Evolutionary conservation across 192 early-diverging fungal species (phyloP).

Genomic region (Chytriomyces confervae): DNA sequence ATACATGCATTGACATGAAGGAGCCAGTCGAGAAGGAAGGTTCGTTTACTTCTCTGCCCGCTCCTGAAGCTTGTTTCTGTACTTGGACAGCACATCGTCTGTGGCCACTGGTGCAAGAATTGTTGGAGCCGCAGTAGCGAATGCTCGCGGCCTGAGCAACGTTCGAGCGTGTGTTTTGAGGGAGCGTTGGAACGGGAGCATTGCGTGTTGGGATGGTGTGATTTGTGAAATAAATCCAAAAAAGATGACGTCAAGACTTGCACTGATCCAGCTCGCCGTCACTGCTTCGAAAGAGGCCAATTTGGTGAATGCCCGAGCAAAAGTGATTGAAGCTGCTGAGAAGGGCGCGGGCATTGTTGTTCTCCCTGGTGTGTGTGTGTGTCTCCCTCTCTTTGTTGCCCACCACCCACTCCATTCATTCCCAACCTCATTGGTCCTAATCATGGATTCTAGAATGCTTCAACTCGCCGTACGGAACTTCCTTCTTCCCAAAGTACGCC

Average conservation of each 20-base stretch:
- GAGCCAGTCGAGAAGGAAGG: neutral
- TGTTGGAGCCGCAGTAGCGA: neutral
- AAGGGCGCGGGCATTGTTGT: conserved; percentile 90
- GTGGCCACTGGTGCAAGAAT: neutral
- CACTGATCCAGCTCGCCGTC: conserved; percentile 77
- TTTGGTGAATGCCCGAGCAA: conserved; percentile 72
- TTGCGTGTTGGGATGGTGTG: neutral
- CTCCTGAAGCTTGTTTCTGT: conserved; percentile 66
- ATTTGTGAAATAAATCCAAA: neutral
- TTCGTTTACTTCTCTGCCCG: conserved; percentile 57
- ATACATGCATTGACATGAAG: neutral
- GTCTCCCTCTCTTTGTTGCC: no score
- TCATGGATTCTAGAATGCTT: conserved; percentile 82
- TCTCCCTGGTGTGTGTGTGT: conserved; percentile 79
- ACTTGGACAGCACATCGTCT: conserved; percentile 51
- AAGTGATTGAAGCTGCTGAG: conserved; percentile 83
- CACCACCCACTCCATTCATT: no score
- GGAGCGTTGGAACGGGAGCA: no score
- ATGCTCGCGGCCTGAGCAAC: no score
- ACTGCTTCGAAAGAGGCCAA: conserved; percentile 79
- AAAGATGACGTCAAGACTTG: conserved; percentile 31
- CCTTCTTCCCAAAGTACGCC: conserved; percentile 89
- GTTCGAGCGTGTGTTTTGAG: no score
- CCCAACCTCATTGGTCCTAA: conserved; percentile 3
- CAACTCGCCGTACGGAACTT: conserved; percentile 96